These are phyloP conservation scores for Phylloporus sp. DNA, from an alignment of 1,284 basidiomycete genomes.

Conservation along the genomic window DNA sequence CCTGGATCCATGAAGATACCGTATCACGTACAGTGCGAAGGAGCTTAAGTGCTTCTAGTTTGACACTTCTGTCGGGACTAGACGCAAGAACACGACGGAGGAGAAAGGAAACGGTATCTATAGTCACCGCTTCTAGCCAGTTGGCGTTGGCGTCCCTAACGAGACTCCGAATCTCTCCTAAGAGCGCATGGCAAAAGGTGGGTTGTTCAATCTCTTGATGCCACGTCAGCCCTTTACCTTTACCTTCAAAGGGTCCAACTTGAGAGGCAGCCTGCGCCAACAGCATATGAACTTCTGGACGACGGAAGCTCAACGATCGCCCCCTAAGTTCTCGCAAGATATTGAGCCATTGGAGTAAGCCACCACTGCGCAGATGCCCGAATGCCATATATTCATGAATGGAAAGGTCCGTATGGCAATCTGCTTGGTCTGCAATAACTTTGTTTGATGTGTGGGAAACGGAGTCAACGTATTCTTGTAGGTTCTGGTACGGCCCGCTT, in stretches of 20 bases:
- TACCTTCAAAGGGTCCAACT: background rate
- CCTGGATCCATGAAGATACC: slow-evolving; percentile 46
- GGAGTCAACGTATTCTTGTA: slow-evolving; percentile 2
- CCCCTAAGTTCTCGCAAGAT: slow-evolving; percentile 5
- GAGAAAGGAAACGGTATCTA: slow-evolving; percentile 22
- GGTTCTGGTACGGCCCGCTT: background rate
- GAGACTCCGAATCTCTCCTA: background rate
- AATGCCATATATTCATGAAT: slow-evolving; percentile 7
- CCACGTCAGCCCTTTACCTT: background rate
- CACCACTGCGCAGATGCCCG: slow-evolving; percentile 2
- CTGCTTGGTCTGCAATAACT: background rate
- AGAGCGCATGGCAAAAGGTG: background rate
- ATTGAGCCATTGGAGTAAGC: slow-evolving; percentile 5
- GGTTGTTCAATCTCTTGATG: background rate
- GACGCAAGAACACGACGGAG: slow-evolving; percentile 15
- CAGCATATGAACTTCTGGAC: background rate
- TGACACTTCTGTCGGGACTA: too few relatives aligned
- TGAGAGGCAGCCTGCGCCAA: background rate
- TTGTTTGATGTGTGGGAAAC: slow-evolving; percentile 1
- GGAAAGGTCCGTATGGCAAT: background rate
- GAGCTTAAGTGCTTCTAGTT: slow-evolving; percentile 21
- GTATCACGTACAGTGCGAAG: slow-evolving; percentile 43
- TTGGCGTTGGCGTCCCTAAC: slow-evolving; percentile 44
- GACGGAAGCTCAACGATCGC: slow-evolving; percentile 4
- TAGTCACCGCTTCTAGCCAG: slow-evolving; percentile 36